Percentiles rank a stretch among this genome's conserved stretches.
phyloP scores from a whole-genome alignment of 1,284 basidiomycete genomes.

The Neotropicomus parvogracilis region DNA sequence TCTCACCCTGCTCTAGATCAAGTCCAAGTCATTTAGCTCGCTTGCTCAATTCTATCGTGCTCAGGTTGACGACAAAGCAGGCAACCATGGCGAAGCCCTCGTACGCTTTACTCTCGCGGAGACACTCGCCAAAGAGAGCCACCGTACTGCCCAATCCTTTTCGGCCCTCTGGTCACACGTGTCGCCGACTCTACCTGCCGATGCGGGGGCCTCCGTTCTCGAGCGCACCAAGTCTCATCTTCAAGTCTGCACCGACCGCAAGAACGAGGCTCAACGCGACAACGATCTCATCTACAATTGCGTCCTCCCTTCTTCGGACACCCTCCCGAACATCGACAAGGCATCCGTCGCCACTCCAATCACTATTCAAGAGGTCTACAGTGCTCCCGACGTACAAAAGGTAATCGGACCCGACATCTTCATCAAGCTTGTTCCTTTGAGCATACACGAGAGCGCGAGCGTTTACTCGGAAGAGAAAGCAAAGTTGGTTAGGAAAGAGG shows the following conservation, averaged over 20 bases:
- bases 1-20: constrained; percentile 53
- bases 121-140: constrained; percentile 80
- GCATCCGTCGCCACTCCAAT: constrained; percentile 75
- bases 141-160: constrained; percentile 69
- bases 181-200: constrained; percentile 84
- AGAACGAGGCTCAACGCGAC: constrained; percentile 77
- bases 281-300: constrained; percentile 99
- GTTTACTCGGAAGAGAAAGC: constrained; percentile 99
- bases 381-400: constrained; percentile 88
- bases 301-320: constrained; percentile 79
- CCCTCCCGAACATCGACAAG: constrained; percentile 80
- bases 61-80: constrained; percentile 71
- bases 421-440: constrained; percentile 82
- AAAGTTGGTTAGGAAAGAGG: constrained; percentile 87
- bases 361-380: constrained; percentile 92
- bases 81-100: constrained; percentile 85
- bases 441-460: constrained; percentile 93
- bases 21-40: constrained; percentile 86
- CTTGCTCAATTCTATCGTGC: constrained; percentile 87
- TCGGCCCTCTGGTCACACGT: constrained; percentile 68
- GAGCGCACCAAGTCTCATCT: constrained; percentile 86
- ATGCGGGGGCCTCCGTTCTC: constrained; percentile 73
- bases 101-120: constrained; percentile 82
- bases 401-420: constrained; percentile 95
- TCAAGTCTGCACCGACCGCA: constrained; percentile 73